A percentile compares a stretch with the other conserved stretches of the same genome.
Conservation (phyloP, 169 alveolate species). For the Plasmodium berghei region DNA sequence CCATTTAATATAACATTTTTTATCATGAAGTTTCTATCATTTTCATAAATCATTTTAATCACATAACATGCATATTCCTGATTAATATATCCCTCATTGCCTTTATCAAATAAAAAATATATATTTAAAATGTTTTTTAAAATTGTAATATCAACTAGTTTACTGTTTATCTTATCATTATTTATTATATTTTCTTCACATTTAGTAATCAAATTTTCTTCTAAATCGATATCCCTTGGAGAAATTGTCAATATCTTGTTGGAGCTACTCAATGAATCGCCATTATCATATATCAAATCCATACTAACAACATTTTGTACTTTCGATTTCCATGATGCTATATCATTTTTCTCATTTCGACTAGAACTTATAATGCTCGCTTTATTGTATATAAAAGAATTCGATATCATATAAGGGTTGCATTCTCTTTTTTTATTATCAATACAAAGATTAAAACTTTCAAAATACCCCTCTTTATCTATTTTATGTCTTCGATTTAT, state of each 20-base stretch:
- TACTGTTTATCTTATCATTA: conserved; percentile 11
- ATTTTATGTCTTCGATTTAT: not conserved
- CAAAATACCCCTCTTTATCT: not conserved
- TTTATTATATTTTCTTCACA: not conserved
- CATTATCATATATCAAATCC: not conserved
- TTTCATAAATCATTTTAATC: conserved; percentile 64
- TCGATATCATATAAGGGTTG: not conserved
- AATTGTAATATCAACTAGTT: conserved; percentile 23
- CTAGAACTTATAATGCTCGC: too few relatives aligned
- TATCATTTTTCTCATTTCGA: too few relatives aligned
- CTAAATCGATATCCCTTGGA: not conserved
- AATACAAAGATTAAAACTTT: not conserved
- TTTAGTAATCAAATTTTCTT: not conserved
- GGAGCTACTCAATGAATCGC: not conserved
- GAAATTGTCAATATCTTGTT: not conserved
- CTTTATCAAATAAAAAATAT: conserved; percentile 62
- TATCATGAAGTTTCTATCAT: conserved; percentile 32
- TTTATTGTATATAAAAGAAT: too few relatives aligned
- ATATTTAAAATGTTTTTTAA: conserved; percentile 58
- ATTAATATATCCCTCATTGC: conserved; percentile 55
- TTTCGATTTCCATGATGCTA: too few relatives aligned
- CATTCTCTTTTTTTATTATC: not conserved
- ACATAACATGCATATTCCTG: conserved; percentile 52
- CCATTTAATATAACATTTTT: conserved; percentile 48
- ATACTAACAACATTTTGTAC: not conserved